A percentile compares a stretch with the other conserved stretches of the same genome.
These are phyloP conservation scores for Crithidia acanthocephali DNA, from an alignment of 208 protist species.

Conservation along the genomic window DNA sequence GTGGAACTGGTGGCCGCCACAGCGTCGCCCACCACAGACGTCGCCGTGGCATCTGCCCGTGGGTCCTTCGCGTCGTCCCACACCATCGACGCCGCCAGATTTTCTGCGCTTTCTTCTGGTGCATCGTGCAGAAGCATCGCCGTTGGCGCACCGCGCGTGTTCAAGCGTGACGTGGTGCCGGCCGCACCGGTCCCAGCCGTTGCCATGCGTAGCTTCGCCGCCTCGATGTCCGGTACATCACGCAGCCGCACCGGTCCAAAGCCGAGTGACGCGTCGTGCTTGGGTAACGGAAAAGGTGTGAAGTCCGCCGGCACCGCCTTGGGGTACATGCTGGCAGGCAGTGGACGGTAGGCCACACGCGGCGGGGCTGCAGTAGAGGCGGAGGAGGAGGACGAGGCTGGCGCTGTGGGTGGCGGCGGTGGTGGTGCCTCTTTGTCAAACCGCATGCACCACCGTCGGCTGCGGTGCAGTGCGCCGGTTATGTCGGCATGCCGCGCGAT, in stretches of 20 bases:
- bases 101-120: conserved; percentile 2
- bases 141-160: no score
- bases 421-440: conserved; percentile 37
- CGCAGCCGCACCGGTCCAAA: conserved; percentile 79
- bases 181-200: neutral
- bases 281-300: conserved; percentile 87
- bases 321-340: conserved; percentile 80
- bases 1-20: neutral
- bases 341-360: conserved; percentile 26
- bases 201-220: conserved; percentile 41
- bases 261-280: conserved; percentile 76
- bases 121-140: neutral
- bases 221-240: conserved; percentile 83
- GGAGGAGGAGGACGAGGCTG: neutral
- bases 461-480: conserved; percentile 6
- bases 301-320: conserved; percentile 60
- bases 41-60: neutral
- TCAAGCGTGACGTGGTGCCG: no score
- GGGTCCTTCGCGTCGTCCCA: conserved; percentile 1
- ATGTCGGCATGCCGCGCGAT: neutral
- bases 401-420: neutral
- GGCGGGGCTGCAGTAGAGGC: neutral
- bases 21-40: neutral
- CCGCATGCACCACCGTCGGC: conserved; percentile 37
- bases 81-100: neutral